Percentiles rank a stretch among this genome's conserved stretches.
phyloP scores from a whole-genome alignment of 768 basidiomycete species.

The Trametes maxima region DNA sequence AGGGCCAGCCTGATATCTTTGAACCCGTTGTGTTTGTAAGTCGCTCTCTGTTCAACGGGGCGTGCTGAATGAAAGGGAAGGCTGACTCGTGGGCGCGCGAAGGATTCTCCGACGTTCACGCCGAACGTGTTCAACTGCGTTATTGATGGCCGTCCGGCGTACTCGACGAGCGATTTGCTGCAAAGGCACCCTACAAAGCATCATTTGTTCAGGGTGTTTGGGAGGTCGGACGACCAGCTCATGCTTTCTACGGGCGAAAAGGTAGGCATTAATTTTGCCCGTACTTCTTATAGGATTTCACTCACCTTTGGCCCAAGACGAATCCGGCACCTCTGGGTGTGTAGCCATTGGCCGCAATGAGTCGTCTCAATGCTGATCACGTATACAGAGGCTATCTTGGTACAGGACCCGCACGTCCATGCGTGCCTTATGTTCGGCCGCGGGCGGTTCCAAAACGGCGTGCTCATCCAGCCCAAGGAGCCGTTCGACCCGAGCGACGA shows the following conservation, averaged over 20 bases:
- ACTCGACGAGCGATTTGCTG: slow-evolving; percentile 45
- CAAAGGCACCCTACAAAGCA: slow-evolving; percentile 43
- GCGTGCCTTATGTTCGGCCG: slow-evolving; percentile 44
- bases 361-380: background rate
- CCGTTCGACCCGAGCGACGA: slow-evolving; percentile 38
- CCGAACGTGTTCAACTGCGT: slow-evolving; percentile 23
- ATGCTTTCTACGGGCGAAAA: slow-evolving; percentile 48
- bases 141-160: slow-evolving; percentile 36
- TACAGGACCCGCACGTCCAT: slow-evolving; percentile 36
- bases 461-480: slow-evolving; percentile 42
- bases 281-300: too few species aligned
- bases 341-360: background rate
- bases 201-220: slow-evolving; percentile 42
- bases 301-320: slow-evolving; percentile 30
- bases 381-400: slow-evolving; percentile 38
- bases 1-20: slow-evolving; percentile 21
- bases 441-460: slow-evolving; percentile 42
- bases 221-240: slow-evolving; percentile 50
- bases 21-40: slow-evolving; percentile 26
- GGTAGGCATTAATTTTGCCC: too few species aligned
- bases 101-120: slow-evolving; percentile 20
- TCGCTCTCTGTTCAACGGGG: too few species aligned
- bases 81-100: too few species aligned
- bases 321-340: slow-evolving; percentile 42
- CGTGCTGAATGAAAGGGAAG: too few species aligned